Percentiles rank a stretch among this genome's conserved stretches.
Evolutionary conservation across 495 filamentous ascomycete genomes (phyloP).

Genomic region (Daldinia childiae): DNA sequence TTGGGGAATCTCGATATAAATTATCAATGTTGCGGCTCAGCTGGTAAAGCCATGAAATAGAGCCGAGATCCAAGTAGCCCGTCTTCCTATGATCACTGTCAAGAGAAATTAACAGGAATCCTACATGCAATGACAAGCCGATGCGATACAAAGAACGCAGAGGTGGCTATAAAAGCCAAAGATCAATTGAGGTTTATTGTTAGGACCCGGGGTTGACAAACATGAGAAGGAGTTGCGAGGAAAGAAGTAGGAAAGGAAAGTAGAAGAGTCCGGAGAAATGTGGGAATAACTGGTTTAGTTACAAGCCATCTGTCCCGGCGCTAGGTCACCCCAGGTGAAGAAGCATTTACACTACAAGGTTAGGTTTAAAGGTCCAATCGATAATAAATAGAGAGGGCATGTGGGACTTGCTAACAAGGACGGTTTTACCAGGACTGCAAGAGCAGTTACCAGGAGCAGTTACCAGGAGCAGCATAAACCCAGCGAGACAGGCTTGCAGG

Average conservation of each 20-base stretch:
- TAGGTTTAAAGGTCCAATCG: constrained; percentile 30
- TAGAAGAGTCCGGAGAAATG: constrained; percentile 35
- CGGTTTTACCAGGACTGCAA: background rate
- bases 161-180: constrained; percentile 4
- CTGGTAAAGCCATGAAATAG: constrained; percentile 18
- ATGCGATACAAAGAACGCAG: constrained; percentile 9
- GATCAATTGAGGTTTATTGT: constrained; percentile 21
- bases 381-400: constrained; percentile 33
- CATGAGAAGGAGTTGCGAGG: constrained; percentile 3
- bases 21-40: constrained; percentile 8
- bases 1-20: constrained; percentile 11
- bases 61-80: constrained; percentile 9
- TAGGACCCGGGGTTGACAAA: constrained; percentile 4
- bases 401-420: background rate
- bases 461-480: constrained; percentile 7
- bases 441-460: background rate
- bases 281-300: constrained; percentile 33
- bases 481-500: background rate
- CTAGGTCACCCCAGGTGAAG: constrained; percentile 44
- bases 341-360: constrained; percentile 20
- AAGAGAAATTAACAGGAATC: background rate
- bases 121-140: constrained; percentile 1
- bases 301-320: constrained; percentile 35
- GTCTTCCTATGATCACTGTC: constrained; percentile 3
- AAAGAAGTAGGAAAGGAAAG: constrained; percentile 6